These are phyloP conservation scores for Ganoderma lingzhi DNA, from an alignment of 1,284 basidiomycete species.

Conservation along the genomic window DNA sequence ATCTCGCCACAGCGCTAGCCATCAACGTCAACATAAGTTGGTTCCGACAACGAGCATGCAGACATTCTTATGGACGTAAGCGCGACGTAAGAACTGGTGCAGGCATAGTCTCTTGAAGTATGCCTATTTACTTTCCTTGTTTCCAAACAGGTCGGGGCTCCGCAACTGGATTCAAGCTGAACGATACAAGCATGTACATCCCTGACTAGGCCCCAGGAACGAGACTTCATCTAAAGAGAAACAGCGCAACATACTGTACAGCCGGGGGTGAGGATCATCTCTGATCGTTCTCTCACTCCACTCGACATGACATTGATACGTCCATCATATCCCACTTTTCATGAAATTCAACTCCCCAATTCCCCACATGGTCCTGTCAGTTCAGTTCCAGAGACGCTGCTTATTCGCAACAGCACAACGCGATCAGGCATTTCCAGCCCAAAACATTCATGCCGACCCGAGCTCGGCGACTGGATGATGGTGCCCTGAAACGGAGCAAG, in stretches of 20 bases:
- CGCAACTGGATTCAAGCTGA: neutral
- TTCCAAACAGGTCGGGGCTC: too few species aligned
- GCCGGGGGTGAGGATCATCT: neutral
- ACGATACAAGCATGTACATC: neutral
- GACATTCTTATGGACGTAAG: too few species aligned
- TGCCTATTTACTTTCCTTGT: too few species aligned
- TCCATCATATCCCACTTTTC: neutral
- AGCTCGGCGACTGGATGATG: neutral
- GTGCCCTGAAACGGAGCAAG: neutral
- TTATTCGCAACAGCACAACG: neutral
- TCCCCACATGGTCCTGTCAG: neutral
- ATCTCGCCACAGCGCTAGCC: neutral
- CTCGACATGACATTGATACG: neutral
- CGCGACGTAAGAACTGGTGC: neutral
- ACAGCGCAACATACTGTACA: neutral
- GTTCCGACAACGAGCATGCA: neutral
- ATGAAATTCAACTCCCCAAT: neutral
- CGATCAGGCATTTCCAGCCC: neutral
- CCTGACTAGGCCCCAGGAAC: neutral
- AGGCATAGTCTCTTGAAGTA: too few species aligned
- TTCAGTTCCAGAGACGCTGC: neutral
- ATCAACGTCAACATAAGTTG: neutral
- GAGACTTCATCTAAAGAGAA: neutral
- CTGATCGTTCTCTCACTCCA: neutral
- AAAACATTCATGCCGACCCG: neutral